These are phyloP conservation scores for Bonia amplexicaulis DNA, from an alignment of 176 grass and related monocot genomes.

Conservation along the genomic window DNA sequence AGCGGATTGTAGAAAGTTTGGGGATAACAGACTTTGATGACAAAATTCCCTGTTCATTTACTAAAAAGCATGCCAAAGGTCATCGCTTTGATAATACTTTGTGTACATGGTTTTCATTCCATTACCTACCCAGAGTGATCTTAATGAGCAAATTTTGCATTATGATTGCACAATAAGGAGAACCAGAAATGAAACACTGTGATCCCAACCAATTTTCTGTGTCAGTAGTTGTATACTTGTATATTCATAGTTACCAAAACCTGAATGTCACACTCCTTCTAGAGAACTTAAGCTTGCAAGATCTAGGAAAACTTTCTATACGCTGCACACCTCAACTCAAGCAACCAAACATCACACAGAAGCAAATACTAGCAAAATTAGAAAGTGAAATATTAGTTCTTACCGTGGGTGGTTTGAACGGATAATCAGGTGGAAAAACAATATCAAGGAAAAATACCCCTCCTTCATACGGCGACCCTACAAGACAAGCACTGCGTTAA, in stretches of 20 bases:
- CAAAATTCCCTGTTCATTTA: background rate
- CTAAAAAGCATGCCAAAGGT: background rate
- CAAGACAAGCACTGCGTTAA: slow-evolving; percentile 3
- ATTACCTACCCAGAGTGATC: background rate
- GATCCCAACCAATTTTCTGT: slow-evolving; percentile 12
- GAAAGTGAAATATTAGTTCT: slow-evolving; percentile 16
- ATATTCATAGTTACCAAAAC: background rate
- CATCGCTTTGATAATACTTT: background rate
- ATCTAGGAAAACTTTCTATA: background rate
- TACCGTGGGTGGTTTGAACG: slow-evolving; percentile 78
- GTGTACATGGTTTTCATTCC: slow-evolving; percentile 2
- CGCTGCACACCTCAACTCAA: background rate
- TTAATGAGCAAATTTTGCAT: background rate
- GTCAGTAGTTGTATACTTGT: slow-evolving; percentile 1
- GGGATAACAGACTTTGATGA: background rate
- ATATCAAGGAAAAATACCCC: slow-evolving; percentile 94
- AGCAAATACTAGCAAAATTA: background rate
- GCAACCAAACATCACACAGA: background rate
- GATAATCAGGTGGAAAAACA: slow-evolving; percentile 78
- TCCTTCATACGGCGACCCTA: slow-evolving; percentile 87
- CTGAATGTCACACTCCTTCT: slow-evolving; percentile 7
- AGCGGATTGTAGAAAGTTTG: background rate
- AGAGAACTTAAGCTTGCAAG: slow-evolving; percentile 20
- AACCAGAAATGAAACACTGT: background rate
- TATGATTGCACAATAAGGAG: background rate